phyloP scores from a whole-genome alignment of 75 land plant species.

The Cryptomeria japonica region DNA sequence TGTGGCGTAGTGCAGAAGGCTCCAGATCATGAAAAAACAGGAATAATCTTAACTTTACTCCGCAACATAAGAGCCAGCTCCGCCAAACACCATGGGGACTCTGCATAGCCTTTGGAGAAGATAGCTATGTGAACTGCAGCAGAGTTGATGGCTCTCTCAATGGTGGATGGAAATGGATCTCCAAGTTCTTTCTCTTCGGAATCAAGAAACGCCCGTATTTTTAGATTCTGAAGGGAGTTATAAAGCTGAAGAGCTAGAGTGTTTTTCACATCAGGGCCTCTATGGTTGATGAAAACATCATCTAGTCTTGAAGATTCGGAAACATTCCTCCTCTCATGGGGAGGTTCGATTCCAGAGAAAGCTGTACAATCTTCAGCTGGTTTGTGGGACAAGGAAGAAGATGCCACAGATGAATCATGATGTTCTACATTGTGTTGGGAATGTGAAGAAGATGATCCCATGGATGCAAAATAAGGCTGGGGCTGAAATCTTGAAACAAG shows the following conservation, averaged over 20 bases:
- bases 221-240: neutral
- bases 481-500: too few species aligned
- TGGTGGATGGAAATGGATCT: neutral
- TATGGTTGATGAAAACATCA: neutral
- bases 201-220: neutral
- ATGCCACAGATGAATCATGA: neutral
- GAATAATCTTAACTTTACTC: neutral
- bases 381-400: neutral
- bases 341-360: neutral
- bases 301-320: neutral
- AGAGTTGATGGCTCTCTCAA: neutral
- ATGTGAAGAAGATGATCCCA: too few species aligned
- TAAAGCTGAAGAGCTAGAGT: neutral
- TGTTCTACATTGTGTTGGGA: too few species aligned
- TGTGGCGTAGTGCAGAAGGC: neutral
- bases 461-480: too few species aligned
- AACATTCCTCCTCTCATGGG: neutral
- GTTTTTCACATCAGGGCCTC: neutral
- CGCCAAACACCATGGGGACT: neutral
- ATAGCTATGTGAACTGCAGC: neutral
- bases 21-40: neutral
- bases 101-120: neutral
- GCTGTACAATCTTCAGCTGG: neutral
- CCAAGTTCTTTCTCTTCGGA: neutral
- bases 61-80: neutral